Evolutionary conservation across 768 basidiomycete genomes (phyloP).

Genomic region (Ramaria rubella): DNA sequence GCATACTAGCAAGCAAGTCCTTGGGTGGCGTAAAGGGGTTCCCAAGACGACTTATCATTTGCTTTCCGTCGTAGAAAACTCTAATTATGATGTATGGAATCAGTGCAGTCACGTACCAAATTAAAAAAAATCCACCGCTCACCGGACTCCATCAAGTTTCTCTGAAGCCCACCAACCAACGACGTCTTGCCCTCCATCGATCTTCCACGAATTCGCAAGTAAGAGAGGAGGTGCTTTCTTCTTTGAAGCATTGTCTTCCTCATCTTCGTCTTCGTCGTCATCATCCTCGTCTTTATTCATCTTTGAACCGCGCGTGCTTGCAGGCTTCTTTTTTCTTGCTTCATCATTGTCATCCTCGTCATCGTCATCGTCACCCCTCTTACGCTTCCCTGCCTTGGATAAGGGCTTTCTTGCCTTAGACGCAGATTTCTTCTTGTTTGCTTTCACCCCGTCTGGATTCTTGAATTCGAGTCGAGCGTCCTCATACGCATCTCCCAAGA

Average conservation of each 20-base stretch:
- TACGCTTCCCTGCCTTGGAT: conserved; percentile 5
- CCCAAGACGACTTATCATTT: conserved; percentile 49
- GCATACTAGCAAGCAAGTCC: conserved; percentile 51
- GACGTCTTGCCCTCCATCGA: conserved; percentile 47
- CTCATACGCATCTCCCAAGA: conserved; percentile 44
- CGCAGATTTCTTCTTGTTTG: conserved; percentile 4
- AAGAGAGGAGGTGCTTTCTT: conserved; percentile 41
- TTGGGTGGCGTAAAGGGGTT: conserved; percentile 52
- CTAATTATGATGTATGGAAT: conserved; percentile 17
- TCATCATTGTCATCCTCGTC: conserved; percentile 14
- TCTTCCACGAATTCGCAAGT: conserved; percentile 52
- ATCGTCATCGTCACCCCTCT: neutral
- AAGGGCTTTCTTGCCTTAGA: neutral
- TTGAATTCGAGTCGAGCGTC: conserved; percentile 31
- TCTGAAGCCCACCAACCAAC: conserved; percentile 58
- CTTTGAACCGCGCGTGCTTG: neutral
- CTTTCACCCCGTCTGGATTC: conserved; percentile 17
- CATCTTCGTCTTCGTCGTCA: conserved; percentile 9
- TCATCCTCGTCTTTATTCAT: conserved; percentile 6
- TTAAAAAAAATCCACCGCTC: conserved; percentile 11
- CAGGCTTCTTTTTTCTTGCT: neutral
- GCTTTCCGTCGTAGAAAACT: conserved; percentile 48
- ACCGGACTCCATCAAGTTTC: conserved; percentile 58
- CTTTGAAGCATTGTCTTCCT: neutral
- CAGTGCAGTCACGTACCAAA: neutral